Base-by-base conservation (phyloP, 2,329 filamentous ascomycete species). In the Penicillium sp. region DNA sequence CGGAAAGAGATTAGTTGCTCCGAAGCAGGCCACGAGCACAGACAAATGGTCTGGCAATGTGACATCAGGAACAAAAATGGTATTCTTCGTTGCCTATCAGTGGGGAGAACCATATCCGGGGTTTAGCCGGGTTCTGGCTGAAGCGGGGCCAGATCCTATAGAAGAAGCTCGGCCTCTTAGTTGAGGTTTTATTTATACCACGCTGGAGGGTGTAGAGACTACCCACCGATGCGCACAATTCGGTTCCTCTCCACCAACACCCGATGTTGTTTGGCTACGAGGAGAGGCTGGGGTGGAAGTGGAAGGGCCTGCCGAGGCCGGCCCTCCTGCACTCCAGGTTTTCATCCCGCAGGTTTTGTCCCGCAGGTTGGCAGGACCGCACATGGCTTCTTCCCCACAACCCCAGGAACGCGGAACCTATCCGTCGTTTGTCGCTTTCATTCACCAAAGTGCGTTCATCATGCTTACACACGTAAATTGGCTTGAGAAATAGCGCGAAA, bases 331-430 rank as follows among this genome's bases (percentile, higher is more conserved):
- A 40, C 39, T 30, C 39, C 39, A 29, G 39, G 17, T 42, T 42
- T 42, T 27, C 15, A n/a, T 42, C 39, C 39, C 39, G 21, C 36
- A 39, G 10, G 7, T 27, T 10, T 6, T n/a, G n/a, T 27, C 26
- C 26, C 26, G 10, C 39, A 29, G 29, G 7, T 30, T 30, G 23
- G 39, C 26, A 24, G 39, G 39, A 42, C 39, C 20, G 13, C 24
- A 30, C 39, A 40, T 42, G 39, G 39, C 4, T 42, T 42, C 4
- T 42, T 42, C 39, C 39, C 39, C 39, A 42, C 39, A 42, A 42
- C 39, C 39, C 39, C 39, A 42, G 39, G 12, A 42, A 42, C 26
- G 17, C 39, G 39, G 39, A 42, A 42, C 6, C 23, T 20, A 8
- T 42, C 39, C 39, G 39, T 40, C 12, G 21, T 26, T 40, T 26